These are phyloP conservation scores for Aspergillus udagawae DNA, from an alignment of 2,329 filamentous ascomycete genomes.

Conservation along the genomic window DNA sequence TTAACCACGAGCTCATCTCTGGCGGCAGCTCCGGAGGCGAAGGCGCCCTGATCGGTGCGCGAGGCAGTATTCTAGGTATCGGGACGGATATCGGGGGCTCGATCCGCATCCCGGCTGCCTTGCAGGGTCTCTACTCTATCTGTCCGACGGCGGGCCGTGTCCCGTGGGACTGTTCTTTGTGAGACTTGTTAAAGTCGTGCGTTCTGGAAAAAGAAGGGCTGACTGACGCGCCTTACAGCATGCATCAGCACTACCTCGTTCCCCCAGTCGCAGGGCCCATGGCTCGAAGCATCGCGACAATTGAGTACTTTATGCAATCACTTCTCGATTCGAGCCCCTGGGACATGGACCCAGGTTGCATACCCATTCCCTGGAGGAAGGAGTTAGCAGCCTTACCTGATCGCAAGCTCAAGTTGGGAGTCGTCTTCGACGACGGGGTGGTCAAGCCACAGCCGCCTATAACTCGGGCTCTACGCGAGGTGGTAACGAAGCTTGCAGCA, in stretches of 20 bases:
- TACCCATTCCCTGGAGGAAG: slow-evolving; percentile 25
- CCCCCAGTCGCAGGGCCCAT: slow-evolving; percentile 25
- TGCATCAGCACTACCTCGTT: slow-evolving; percentile 32
- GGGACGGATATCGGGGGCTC: slow-evolving; percentile 55
- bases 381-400: slow-evolving; percentile 19
- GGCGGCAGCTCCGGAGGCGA: slow-evolving; percentile 53
- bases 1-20: slow-evolving; percentile 46
- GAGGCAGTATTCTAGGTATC: slow-evolving; percentile 48
- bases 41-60: slow-evolving; percentile 47
- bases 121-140: slow-evolving; percentile 47
- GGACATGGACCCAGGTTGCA: slow-evolving; percentile 40
- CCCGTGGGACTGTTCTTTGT: slow-evolving; percentile 24
- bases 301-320: slow-evolving; percentile 27
- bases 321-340: slow-evolving; percentile 19
- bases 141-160: slow-evolving; percentile 29
- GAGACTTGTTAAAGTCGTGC: neutral
- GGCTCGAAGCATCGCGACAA: slow-evolving; percentile 19
- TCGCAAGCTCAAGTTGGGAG: slow-evolving; percentile 55
- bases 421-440: slow-evolving; percentile 57
- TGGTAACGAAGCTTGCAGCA: slow-evolving; percentile 53
- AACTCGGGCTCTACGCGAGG: slow-evolving; percentile 48
- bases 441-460: slow-evolving; percentile 59
- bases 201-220: neutral
- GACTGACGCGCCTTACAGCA: slow-evolving; percentile 36
- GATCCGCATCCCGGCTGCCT: slow-evolving; percentile 49